Evolutionary conservation across 176 grass and related monocot genomes (phyloP), one percentile per base, ranked within the genome.

Genomic region (Hordeum marinum): DNA sequence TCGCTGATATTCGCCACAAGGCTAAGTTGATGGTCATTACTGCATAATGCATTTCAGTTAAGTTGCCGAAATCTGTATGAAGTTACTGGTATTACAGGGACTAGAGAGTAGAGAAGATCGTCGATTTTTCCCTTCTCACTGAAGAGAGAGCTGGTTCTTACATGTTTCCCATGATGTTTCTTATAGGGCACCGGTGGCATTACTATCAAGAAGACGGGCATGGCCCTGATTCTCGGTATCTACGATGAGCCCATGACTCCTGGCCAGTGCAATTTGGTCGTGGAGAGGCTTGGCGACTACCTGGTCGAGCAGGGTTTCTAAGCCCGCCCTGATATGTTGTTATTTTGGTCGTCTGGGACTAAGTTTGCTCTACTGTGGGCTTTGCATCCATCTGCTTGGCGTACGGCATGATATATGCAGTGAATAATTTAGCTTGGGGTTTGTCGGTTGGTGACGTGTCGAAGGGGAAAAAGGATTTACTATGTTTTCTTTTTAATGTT

Each of bases 231-330:
- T 50, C 18, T 94, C 20, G 94, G 94, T n/a, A 92, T 97, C 82
- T 97, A 94, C 61, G 94, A 97, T 11, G 94, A 97, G 75, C 94
- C 94, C 54, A 94, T 97, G 94, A 87, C 94, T 75, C 92, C 94
- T 15, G 94, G 94, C 20, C 94, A 94, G 78, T 97, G 94, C 92
- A 97, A 97, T 35, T 85, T 97, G 87, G 50, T 97, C 9, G 92
- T 97, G 42, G 94, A 97, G 85, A 97, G 94, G 94, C 92, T 97
- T 3, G 94, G 94, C 3, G 94, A 97, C 88, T 97, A 97, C 84
- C 94, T 97, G 55, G 0, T 92, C 54, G 94, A 97, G 11, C 94
- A 97, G 92, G 55, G 62, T 27, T 94, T 23, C 65, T 97, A 85
- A 92, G 55, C 70, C 76, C 79, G 42, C 80, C 77, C 80, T 72